Conservation (phyloP, 1,284 basidiomycete genomes). For the Sphagnurus paluster region DNA sequence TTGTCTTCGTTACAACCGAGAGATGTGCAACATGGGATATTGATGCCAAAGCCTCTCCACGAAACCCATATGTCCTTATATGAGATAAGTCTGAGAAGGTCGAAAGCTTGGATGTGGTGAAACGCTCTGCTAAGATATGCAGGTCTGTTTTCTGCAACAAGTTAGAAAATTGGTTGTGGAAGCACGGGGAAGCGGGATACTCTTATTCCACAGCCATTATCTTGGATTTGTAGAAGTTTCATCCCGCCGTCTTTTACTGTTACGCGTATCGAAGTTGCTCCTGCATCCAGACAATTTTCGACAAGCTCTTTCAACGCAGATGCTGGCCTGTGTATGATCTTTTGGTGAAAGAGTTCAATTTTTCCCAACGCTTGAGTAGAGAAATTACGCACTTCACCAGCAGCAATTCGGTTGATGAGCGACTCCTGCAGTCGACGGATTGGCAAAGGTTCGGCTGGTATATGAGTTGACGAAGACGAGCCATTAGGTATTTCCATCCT, state of each 20-base stretch:
- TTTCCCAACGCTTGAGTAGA: constrained; percentile 3
- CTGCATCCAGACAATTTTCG: constrained; percentile 95
- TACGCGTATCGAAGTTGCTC: constrained; percentile 84
- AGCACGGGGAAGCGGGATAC: constrained; percentile 36
- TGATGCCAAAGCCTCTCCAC: constrained; percentile 96
- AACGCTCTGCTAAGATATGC: constrained; percentile 90
- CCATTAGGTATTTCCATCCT: constrained; percentile 10
- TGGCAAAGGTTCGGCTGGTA: constrained; percentile 40
- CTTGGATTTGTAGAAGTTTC: constrained; percentile 94
- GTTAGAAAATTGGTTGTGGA: constrained; percentile 20
- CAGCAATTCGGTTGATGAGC: constrained; percentile 79
- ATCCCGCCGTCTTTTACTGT: constrained; percentile 95
- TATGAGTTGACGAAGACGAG: constrained; percentile 16
- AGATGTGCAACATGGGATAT: constrained; percentile 95
- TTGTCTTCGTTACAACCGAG: constrained; percentile 88
- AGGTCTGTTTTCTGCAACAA: constrained; percentile 68
- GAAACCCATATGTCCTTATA: constrained; percentile 95
- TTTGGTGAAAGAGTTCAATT: constrained; percentile 9
- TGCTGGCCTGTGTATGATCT: constrained; percentile 96
- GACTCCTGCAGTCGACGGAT: constrained; percentile 73
- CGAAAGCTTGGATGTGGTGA: constrained; percentile 93
- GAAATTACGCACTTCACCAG: constrained; percentile 66
- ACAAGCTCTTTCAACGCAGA: constrained; percentile 97
- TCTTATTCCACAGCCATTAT: constrained; percentile 94
- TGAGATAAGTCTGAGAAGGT: constrained; percentile 85